Evolutionary conservation across 2,329 filamentous ascomycete species (phyloP), one percentile per base, ranked within the genome.

Genomic region (Botryosphaeria dothidea): DNA sequence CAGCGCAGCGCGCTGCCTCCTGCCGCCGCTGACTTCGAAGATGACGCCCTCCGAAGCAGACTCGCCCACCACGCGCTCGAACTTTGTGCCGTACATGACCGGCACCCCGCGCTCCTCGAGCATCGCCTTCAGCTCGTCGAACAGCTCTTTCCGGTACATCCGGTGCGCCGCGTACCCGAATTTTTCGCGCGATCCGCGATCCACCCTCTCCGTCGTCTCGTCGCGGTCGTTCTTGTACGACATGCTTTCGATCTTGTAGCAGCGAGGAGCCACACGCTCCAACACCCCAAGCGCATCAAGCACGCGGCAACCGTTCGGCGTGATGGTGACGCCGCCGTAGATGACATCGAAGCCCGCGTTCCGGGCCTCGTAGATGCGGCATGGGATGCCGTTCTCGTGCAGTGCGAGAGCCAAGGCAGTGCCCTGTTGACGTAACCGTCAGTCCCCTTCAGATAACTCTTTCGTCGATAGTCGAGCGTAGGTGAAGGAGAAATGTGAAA

Each of bases 91-190:
- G 67, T 83, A 87, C 2, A 79, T 64, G 7, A 87, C 74, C 0
- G 69, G 46, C 1, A 88, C 77, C 0, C 74, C 73, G 0, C 74
- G 72, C 27, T 80, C 77, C 2, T 72, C 69, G 5, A 85, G 67
- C 65, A 81, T 76, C 0, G 71, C 72, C 1, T 80, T 71, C 17
- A 88, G 73, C n/a, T 81, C 78, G 4, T 82, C 75, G 60, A 88
- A 80, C 13, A 88, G 76, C 0, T 81, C 76, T 43, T 81, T 74
- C 1, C 86, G 80, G 69, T 86, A 86, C 31, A 88, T 81, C 2
- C 86, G 81, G 11, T 87, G 73, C 0, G 76, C 85, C 0, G 79
- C 69, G 69, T 86, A 88, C 1, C 83, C 83, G 63, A 86, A 86
- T 1, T 25, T 11, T 3, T 19, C 45, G 11, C 9, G 6, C 21